Conservation (phyloP, 768 basidiomycete genomes). For the Megacollybia marginata region DNA sequence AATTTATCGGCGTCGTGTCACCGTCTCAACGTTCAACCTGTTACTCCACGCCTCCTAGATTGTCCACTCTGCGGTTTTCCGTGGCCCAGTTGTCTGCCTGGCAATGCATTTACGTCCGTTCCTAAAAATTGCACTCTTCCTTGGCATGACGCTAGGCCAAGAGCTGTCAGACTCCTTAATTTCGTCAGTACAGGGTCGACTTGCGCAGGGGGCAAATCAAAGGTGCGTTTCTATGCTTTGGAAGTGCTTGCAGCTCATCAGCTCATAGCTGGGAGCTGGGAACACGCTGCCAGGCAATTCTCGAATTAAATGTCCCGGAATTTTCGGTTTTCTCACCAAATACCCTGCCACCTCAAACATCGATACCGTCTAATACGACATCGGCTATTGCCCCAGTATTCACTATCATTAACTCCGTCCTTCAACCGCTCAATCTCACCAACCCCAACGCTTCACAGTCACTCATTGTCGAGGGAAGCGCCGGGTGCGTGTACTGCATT, state of each 20-base stretch:
- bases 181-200: conserved; percentile 23
- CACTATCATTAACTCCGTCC: conserved; percentile 41
- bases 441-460: conserved; percentile 49
- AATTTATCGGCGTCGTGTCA: too few species aligned
- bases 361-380: conserved; percentile 22
- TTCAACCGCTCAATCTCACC: conserved; percentile 32
- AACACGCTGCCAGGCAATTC: conserved; percentile 43
- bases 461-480: too few species aligned
- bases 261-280: conserved; percentile 45
- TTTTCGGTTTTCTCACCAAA: conserved; percentile 37
- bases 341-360: conserved; percentile 29
- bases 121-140: too few species aligned
- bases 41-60: too few species aligned
- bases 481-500: too few species aligned
- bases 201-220: conserved; percentile 27
- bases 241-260: neutral
- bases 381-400: conserved; percentile 46
- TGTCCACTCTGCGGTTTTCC: too few species aligned
- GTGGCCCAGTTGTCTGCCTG: too few species aligned
- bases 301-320: conserved; percentile 35
- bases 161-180: conserved; percentile 26
- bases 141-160: conserved; percentile 7
- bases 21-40: too few species aligned
- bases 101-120: too few species aligned
- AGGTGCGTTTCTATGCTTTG: conserved; percentile 21